These are phyloP conservation scores for Sporothrix pallida DNA, from an alignment of 2,329 filamentous ascomycete genomes.

Conservation along the genomic window DNA sequence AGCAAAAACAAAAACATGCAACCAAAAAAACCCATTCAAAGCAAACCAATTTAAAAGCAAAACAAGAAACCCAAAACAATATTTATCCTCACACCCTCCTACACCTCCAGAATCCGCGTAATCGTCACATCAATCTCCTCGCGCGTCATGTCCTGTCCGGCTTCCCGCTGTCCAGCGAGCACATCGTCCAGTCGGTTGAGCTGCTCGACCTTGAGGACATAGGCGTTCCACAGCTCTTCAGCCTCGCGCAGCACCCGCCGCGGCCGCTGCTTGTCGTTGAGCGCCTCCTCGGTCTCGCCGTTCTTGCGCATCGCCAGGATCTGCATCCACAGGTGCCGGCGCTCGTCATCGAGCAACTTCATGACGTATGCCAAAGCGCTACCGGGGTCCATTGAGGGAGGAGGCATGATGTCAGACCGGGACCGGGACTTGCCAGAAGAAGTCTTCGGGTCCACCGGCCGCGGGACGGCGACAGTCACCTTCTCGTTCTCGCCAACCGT, in stretches of 20 bases:
- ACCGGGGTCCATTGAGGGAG: constrained; percentile 55
- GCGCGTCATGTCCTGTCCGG: constrained; percentile 66
- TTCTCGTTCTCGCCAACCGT: constrained; percentile 30
- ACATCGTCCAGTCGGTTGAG: constrained; percentile 75
- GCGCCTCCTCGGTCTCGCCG: constrained; percentile 30
- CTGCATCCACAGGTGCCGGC: constrained; percentile 74
- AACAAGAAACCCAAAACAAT: not conserved
- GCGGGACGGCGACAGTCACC: constrained; percentile 37
- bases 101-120: constrained; percentile 52
- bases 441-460: constrained; percentile 26
- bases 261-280: constrained; percentile 30
- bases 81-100: not conserved
- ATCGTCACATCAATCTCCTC: constrained; percentile 70
- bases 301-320: constrained; percentile 58
- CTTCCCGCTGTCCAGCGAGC: constrained; percentile 75
- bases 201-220: constrained; percentile 39
- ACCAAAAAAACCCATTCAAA: constrained; percentile 4
- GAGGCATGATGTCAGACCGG: not conserved
- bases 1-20: not conserved
- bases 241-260: constrained; percentile 36
- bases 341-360: constrained; percentile 80
- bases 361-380: constrained; percentile 81
- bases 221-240: constrained; percentile 38
- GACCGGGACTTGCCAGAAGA: too few relatives aligned
- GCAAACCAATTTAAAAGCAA: not conserved